A percentile compares a stretch with the other conserved stretches of the same genome.
These are phyloP conservation scores for Coemansia sp. DNA, from an alignment of 192 early-diverging fungal genomes.

Conservation along the genomic window DNA sequence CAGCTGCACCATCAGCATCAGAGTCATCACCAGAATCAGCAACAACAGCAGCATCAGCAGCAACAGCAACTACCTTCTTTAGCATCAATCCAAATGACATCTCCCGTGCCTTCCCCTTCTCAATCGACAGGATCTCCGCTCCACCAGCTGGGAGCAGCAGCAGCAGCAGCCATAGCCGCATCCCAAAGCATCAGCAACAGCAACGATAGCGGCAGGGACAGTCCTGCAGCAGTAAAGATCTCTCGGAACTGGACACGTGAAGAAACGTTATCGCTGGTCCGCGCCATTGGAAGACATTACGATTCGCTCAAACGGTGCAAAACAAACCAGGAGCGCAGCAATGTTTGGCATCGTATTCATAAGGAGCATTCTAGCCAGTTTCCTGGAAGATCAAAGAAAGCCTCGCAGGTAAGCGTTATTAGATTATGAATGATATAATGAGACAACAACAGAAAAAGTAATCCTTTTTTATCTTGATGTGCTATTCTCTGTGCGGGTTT, in stretches of 20 bases:
- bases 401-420: conserved; percentile 44
- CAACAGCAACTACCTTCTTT: background rate
- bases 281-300: conserved; percentile 52
- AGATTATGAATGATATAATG: background rate
- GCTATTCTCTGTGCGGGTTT: background rate
- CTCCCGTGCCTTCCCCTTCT: background rate
- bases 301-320: conserved; percentile 50
- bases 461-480: background rate
- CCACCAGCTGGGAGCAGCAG: background rate
- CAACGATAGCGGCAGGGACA: conserved; percentile 1
- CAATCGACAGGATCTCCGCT: background rate
- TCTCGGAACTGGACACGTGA: conserved; percentile 55
- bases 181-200: conserved; percentile 1
- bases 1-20: conserved; percentile 1
- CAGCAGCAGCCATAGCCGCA: conserved; percentile 4
- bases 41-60: background rate
- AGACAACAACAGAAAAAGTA: background rate
- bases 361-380: conserved; percentile 55
- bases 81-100: conserved; percentile 6
- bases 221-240: conserved; percentile 28
- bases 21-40: background rate
- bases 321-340: conserved; percentile 58
- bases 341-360: conserved; percentile 53
- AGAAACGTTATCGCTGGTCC: conserved; percentile 50
- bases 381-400: conserved; percentile 53